These are phyloP conservation scores for Stevia rebaudiana DNA, from an alignment of 140 eudicot species.

Conservation along the genomic window DNA sequence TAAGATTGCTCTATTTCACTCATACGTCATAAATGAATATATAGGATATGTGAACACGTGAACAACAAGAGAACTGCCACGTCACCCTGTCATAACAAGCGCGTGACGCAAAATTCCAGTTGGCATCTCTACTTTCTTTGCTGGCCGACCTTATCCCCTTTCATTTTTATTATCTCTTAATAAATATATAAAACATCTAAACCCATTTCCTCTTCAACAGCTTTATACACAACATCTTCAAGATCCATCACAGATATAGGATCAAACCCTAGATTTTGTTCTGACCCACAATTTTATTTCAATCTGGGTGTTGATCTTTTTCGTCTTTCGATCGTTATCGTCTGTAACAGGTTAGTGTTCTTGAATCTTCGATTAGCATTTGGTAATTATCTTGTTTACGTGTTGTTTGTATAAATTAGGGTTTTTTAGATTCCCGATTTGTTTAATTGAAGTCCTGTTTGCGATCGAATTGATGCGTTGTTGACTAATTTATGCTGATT, in stretches of 20 bases:
- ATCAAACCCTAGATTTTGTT: constrained; percentile 32
- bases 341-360: constrained; percentile 9
- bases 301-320: not conserved
- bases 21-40: not conserved
- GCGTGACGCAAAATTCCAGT: constrained; percentile 51
- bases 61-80: constrained; percentile 37
- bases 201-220: constrained; percentile 27
- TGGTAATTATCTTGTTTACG: not conserved
- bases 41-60: constrained; percentile 26
- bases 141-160: constrained; percentile 56
- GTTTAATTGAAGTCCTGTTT: not conserved
- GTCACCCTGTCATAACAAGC: constrained; percentile 41
- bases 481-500: constrained; percentile 25
- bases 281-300: not conserved
- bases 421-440: not conserved
- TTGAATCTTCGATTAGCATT: not conserved
- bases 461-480: constrained; percentile 13
- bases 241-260: constrained; percentile 23
- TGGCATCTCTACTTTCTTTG: constrained; percentile 44
- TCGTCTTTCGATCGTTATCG: not conserved
- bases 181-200: not conserved
- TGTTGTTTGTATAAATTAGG: not conserved
- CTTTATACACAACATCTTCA: constrained; percentile 24
- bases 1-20: too few relatives aligned
- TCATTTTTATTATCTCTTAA: not conserved